These are phyloP conservation scores for Penicillium parvum DNA, from an alignment of 495 filamentous ascomycete genomes.

Conservation along the genomic window DNA sequence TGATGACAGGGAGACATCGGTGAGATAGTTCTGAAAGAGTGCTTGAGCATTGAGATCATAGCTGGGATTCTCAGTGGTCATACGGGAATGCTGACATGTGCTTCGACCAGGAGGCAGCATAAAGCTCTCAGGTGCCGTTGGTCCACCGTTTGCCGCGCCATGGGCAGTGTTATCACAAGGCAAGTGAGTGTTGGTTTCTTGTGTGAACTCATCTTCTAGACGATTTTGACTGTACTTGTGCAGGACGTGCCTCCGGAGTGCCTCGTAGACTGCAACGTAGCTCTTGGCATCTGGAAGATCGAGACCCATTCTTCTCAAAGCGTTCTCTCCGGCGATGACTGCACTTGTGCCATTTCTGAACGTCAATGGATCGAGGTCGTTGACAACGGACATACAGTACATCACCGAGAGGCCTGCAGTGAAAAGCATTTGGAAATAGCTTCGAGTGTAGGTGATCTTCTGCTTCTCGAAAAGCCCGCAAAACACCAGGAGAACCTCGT, in stretches of 20 bases:
- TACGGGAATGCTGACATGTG: no score
- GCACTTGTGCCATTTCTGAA: slow-evolving; percentile 12
- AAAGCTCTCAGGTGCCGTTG: no score
- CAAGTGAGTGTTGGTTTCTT: no score
- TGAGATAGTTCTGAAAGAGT: no score
- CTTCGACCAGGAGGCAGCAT: no score
- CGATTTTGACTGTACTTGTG: slow-evolving; percentile 16
- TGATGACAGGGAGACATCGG: no score
- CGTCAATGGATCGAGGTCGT: slow-evolving; percentile 8
- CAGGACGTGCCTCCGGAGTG: slow-evolving; percentile 15
- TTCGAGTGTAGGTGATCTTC: slow-evolving; percentile 25
- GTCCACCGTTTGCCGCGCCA: no score
- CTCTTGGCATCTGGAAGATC: slow-evolving; percentile 22
- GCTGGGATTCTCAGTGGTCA: no score
- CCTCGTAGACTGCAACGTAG: slow-evolving; percentile 27
- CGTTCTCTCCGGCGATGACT: slow-evolving; percentile 8
- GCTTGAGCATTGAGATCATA: no score
- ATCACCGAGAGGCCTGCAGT: slow-evolving; percentile 25
- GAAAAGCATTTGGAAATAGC: slow-evolving; percentile 30
- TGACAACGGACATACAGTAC: slow-evolving; percentile 22
- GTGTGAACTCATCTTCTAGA: neutral
- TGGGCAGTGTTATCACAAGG: no score
- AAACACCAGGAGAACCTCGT: slow-evolving; percentile 16
- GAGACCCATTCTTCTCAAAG: slow-evolving; percentile 17
- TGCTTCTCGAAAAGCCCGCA: slow-evolving; percentile 19